Evolutionary conservation across 2,329 filamentous ascomycete genomes (phyloP).

Genomic region (Arthrocladium fulminans): DNA sequence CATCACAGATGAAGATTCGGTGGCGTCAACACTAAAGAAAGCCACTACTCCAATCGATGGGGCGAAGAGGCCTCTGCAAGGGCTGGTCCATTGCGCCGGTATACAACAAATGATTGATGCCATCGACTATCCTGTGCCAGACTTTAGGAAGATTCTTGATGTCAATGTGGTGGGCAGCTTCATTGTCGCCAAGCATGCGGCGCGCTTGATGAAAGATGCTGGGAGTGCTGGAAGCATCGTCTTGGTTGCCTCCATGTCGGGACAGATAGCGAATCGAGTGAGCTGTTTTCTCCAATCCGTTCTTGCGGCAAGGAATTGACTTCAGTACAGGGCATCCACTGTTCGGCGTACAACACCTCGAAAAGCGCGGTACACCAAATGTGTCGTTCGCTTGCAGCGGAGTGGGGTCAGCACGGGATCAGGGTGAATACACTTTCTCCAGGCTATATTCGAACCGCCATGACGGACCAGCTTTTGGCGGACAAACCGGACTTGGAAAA

Average conservation of each 20-base stretch:
- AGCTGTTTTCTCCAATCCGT: neutral
- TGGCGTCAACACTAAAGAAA: no score
- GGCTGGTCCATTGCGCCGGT: no score
- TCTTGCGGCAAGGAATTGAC: neutral
- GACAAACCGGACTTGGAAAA: constrained; percentile 4
- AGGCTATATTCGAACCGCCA: constrained; percentile 14
- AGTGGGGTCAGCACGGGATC: constrained; percentile 31
- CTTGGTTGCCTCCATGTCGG: constrained; percentile 63
- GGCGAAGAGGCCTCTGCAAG: no score
- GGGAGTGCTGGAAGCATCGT: constrained; percentile 51
- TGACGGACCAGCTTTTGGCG: constrained; percentile 7
- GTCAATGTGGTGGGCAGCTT: constrained; percentile 33
- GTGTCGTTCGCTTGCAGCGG: constrained; percentile 32
- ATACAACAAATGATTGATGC: constrained; percentile 30
- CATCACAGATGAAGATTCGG: constrained; percentile 38
- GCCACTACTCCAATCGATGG: no score
- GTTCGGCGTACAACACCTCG: constrained; percentile 18
- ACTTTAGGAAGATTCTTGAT: constrained; percentile 29
- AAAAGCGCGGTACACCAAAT: constrained; percentile 31
- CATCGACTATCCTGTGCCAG: constrained; percentile 33
- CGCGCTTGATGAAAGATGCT: constrained; percentile 47
- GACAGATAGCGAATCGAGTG: constrained; percentile 52
- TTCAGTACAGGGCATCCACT: neutral
- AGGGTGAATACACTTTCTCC: constrained; percentile 12
- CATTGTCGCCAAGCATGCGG: constrained; percentile 28